These are phyloP conservation scores for Fomitopsis serialis DNA, from an alignment of 768 basidiomycete species.

Conservation along the genomic window DNA sequence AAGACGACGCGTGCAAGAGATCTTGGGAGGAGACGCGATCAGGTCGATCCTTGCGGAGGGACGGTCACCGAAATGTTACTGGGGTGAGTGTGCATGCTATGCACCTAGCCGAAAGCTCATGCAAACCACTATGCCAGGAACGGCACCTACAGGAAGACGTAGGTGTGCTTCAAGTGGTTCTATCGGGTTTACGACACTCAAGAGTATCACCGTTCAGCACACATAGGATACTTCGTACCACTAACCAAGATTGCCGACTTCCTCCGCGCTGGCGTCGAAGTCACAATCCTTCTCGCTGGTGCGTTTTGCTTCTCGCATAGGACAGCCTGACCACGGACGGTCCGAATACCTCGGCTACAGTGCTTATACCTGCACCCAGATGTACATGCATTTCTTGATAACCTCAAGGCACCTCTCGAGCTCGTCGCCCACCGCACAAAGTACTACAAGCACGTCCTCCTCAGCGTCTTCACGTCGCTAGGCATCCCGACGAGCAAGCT, in stretches of 20 bases:
- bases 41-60: conserved; percentile 77
- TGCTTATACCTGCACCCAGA: conserved; percentile 37
- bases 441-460: conserved; percentile 84
- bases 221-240: conserved; percentile 96
- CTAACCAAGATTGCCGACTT: conserved; percentile 96
- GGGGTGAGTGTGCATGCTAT: conserved; percentile 55
- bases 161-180: conserved; percentile 26
- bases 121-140: conserved; percentile 45
- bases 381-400: conserved; percentile 96
- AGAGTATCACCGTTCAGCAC: conserved; percentile 48
- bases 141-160: conserved; percentile 94
- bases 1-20: conserved; percentile 80
- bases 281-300: conserved; percentile 26
- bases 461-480: conserved; percentile 80
- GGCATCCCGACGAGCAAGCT: conserved; percentile 86
- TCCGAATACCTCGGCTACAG: background rate
- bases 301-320: background rate
- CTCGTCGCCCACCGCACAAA: conserved; percentile 83
- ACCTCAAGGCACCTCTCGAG: conserved; percentile 91
- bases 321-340: no score
- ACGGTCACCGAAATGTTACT: conserved; percentile 79
- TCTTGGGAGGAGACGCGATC: conserved; percentile 80
- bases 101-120: background rate
- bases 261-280: conserved; percentile 85
- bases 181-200: background rate